phyloP scores from a whole-genome alignment of 179 eudicot genomes.

The Gypsophila paniculata region DNA sequence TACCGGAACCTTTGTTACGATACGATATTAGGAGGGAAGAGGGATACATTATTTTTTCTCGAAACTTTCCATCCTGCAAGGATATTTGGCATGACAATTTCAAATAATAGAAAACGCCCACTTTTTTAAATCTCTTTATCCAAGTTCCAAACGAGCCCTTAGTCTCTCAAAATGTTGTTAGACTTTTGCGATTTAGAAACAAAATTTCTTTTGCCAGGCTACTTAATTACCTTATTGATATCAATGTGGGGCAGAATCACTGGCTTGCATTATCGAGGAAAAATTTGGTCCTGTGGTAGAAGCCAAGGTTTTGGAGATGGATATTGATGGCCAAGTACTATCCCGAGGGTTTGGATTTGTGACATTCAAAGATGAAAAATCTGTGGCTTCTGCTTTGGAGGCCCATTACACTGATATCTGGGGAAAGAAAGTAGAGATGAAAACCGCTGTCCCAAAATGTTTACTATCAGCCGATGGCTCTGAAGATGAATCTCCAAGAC shows the following conservation, averaged over 20 bases:
- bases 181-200: not conserved
- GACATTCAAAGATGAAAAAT: conserved; percentile 33
- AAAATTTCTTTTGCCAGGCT: not conserved
- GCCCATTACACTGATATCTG: conserved; percentile 33
- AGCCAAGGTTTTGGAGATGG: conserved; percentile 31
- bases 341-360: conserved; percentile 42
- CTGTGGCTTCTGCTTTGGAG: conserved; percentile 34
- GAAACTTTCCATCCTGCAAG: not conserved
- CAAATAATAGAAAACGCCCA: no score
- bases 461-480: conserved; percentile 18
- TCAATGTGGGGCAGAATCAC: conserved; percentile 24
- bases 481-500: conserved; percentile 20
- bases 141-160: not conserved
- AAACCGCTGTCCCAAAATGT: conserved; percentile 31
- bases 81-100: not conserved
- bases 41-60: not conserved
- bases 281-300: conserved; percentile 34
- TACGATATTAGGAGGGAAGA: not conserved
- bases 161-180: not conserved
- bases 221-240: conserved; percentile 8
- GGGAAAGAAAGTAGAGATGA: conserved; percentile 40
- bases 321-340: conserved; percentile 20
- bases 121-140: not conserved
- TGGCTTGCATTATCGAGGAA: conserved; percentile 25
- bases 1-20: not conserved